Base-by-base conservation (phyloP, 306 rosid species). In the Adenanthera pavonina region DNA sequence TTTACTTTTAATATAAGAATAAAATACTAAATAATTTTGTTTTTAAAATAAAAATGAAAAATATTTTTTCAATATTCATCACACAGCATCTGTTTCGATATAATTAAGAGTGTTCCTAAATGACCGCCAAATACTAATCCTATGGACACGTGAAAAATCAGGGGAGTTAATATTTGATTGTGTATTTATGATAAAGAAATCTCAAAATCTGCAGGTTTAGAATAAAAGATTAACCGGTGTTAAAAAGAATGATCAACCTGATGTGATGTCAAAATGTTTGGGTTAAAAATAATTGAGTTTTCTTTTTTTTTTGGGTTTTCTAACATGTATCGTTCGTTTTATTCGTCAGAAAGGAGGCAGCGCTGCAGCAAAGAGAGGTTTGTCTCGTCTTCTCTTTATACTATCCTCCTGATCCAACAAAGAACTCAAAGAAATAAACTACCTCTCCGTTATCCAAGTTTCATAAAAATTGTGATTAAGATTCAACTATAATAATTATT, bases 321-420 rank as follows among this genome's bases (percentile, higher is more conserved):
- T 87, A 54, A 92, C 66, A 60, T 72, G 67, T 54, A 4, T 17
- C 80, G 35, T 82, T 73, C 74, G n/a, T 82, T 87, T 86, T 79
- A 38, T 84, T 83, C 48, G 69, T 83, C 93, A 95, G 99, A 81
- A 95, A 95, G 88, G 96, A 95, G 89, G 99, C 98, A 72, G 96
- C 95, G 19, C 72, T 92, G 83, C 99, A 91, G 85, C 97, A 93
- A 78, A 90, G 93, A 82, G 99, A 95, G 99, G 99, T 95, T 72
- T 80, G n/a, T 68, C 38, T 80, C 80, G 41, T 60, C 10, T 46
- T 61, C 62, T 46, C 40, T 2, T 19, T n/a, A 11, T 19, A 19
- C 3, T 44, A 20, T 40, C 79, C 19, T 34, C 57, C 11, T 66
- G 36, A 47, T 65, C 44, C 48, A 51, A 40, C 47, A 66, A 15